These are phyloP conservation scores for Nicotiana benthamiana DNA, from an alignment of 257 asterid species.

Conservation along the genomic window DNA sequence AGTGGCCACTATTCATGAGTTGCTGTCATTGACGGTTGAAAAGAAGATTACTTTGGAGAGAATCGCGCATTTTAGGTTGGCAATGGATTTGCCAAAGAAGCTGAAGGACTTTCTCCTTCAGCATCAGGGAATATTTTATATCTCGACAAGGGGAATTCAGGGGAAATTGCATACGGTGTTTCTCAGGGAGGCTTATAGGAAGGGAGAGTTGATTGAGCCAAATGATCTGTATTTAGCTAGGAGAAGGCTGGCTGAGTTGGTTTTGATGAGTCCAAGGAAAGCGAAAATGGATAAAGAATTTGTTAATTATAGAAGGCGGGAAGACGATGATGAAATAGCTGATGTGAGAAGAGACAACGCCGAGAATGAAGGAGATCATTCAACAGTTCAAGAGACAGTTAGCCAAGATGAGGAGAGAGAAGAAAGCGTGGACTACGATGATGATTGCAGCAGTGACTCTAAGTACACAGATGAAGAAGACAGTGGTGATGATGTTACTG, in stretches of 20 bases:
- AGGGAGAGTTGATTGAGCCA: slow-evolving; percentile 69
- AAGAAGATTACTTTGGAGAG: slow-evolving; percentile 75
- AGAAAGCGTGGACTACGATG: slow-evolving; percentile 21
- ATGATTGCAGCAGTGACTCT: slow-evolving; percentile 17
- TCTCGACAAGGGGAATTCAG: slow-evolving; percentile 70
- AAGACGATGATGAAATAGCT: slow-evolving; percentile 27
- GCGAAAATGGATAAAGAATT: slow-evolving; percentile 42
- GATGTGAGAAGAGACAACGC: slow-evolving; percentile 11
- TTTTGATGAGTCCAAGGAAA: slow-evolving; percentile 61
- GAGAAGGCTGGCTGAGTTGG: slow-evolving; percentile 63
- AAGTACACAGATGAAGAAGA: slow-evolving; percentile 29
- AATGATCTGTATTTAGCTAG: slow-evolving; percentile 76
- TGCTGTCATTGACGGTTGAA: slow-evolving; percentile 57
- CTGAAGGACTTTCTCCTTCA: slow-evolving; percentile 77
- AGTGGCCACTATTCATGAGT: slow-evolving; percentile 73
- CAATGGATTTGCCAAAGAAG: slow-evolving; percentile 73
- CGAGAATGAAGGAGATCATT: slow-evolving; percentile 18
- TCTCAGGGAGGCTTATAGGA: slow-evolving; percentile 79
- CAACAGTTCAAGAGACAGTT: slow-evolving; percentile 8
- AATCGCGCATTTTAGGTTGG: slow-evolving; percentile 76
- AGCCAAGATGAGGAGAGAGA: slow-evolving; percentile 12
- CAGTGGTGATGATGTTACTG: not conserved
- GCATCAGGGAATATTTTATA: slow-evolving; percentile 83
- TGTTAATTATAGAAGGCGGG: slow-evolving; percentile 38
- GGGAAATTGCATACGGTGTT: slow-evolving; percentile 86